A percentile compares a stretch with the other conserved stretches of the same genome.
Evolutionary conservation across 2,329 filamentous ascomycete species (phyloP).

Genomic region (Paracamarosporium sp.): DNA sequence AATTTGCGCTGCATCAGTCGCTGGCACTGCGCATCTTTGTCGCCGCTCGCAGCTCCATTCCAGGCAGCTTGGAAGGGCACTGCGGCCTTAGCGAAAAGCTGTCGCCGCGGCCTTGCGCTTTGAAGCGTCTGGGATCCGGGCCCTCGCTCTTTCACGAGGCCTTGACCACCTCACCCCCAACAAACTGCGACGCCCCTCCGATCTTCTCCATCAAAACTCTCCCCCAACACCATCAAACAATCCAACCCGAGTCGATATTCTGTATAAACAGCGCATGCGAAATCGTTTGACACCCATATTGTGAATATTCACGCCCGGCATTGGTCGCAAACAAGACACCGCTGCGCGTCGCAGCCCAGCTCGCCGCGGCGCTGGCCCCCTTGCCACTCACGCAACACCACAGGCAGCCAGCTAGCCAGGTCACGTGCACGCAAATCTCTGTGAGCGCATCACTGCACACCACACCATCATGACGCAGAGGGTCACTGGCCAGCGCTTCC

Average conservation of each 20-base stretch:
- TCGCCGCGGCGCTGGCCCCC: neutral
- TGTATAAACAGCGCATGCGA: constrained; percentile 22
- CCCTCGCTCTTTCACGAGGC: neutral
- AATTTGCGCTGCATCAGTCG: neutral
- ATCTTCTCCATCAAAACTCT: constrained; percentile 11
- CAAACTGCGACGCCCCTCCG: constrained; percentile 8
- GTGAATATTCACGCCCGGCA: constrained; percentile 35
- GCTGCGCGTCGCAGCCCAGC: constrained; percentile 13
- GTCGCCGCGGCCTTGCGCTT: constrained; percentile 3
- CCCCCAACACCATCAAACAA: constrained; percentile 14
- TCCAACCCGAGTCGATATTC: constrained; percentile 10
- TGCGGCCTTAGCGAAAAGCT: neutral
- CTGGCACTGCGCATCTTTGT: neutral
- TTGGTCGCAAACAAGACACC: constrained; percentile 26
- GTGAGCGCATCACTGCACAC: constrained; percentile 13
- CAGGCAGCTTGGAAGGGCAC: neutral
- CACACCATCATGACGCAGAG: constrained; percentile 45
- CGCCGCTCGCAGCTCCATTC: neutral
- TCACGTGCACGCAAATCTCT: constrained; percentile 32
- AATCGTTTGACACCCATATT: constrained; percentile 39
- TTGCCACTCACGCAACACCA: neutral
- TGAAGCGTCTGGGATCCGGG: constrained; percentile 1
- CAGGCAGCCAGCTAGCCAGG: constrained; percentile 8
- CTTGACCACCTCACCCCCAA: constrained; percentile 17
- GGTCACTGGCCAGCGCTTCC: constrained; percentile 64